A percentile compares a stretch with the other conserved stretches of the same genome.
phyloP scores from a whole-genome alignment of 371 early-diverging fungal species.

The Mucor piriformis region DNA sequence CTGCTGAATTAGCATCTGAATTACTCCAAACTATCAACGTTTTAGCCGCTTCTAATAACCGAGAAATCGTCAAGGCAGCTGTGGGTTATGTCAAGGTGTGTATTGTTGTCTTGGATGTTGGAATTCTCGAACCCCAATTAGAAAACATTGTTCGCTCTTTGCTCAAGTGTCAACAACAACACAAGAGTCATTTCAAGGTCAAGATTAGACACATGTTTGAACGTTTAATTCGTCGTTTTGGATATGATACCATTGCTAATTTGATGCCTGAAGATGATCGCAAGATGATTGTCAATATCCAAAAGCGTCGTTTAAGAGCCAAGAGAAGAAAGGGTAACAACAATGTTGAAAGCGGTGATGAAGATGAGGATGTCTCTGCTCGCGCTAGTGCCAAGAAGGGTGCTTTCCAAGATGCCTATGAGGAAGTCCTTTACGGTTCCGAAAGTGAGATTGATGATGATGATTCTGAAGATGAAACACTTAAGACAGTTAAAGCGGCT shows the following conservation, averaged over 20 bases:
- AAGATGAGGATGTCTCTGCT: constrained; percentile 41
- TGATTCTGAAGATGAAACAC: constrained; percentile 57
- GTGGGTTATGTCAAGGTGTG: constrained; percentile 94
- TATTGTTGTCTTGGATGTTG: constrained; percentile 76
- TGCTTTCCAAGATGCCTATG: constrained; percentile 77
- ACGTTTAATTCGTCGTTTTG: constrained; percentile 84
- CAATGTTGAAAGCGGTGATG: constrained; percentile 43
- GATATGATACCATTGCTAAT: constrained; percentile 74
- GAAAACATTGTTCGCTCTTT: constrained; percentile 63
- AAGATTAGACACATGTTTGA: constrained; percentile 93
- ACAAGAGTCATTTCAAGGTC: constrained; percentile 86
- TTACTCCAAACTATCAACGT: constrained; percentile 71
- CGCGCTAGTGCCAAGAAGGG: constrained; percentile 50
- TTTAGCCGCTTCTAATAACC: constrained; percentile 78
- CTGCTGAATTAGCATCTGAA: constrained; percentile 63
- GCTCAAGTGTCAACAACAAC: constrained; percentile 84
- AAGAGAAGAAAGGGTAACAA: constrained; percentile 74
- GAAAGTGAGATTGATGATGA: constrained; percentile 88
- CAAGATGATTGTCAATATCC: constrained; percentile 90
- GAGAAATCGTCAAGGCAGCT: constrained; percentile 91
- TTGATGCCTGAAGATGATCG: constrained; percentile 87
- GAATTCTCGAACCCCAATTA: constrained; percentile 71
- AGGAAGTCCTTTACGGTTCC: constrained; percentile 87
- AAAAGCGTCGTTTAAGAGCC: constrained; percentile 85
- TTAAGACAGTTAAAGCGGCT: constrained; percentile 36